Evolutionary conservation across 371 early-diverging fungal genomes (phyloP).

Genomic region (Mortierella sp.): DNA sequence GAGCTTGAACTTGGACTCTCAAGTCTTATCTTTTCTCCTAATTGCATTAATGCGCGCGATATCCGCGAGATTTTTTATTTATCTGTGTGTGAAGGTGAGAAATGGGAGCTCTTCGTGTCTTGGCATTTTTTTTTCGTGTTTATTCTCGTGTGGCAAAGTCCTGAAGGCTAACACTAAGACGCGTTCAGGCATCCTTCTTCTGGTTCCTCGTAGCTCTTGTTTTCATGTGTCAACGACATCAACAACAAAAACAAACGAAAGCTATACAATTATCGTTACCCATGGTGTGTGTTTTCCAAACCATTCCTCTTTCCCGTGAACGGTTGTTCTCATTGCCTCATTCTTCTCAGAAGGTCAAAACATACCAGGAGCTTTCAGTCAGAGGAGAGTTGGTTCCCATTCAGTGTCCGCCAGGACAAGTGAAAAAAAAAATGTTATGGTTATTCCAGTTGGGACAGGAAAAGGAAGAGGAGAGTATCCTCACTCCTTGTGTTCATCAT

Average conservation of each 20-base stretch:
- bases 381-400: neutral
- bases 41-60: slow-evolving; percentile 5
- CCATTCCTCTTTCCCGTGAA: neutral
- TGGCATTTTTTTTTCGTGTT: neutral
- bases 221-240: neutral
- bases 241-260: neutral
- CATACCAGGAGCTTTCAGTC: too few relatives aligned
- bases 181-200: neutral
- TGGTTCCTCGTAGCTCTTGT: neutral
- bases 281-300: neutral
- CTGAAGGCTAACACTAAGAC: neutral
- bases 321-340: neutral
- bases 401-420: neutral
- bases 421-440: neutral
- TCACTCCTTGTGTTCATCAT: neutral
- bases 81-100: neutral
- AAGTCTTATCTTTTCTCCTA: neutral
- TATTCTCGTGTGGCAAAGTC: neutral
- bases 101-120: neutral
- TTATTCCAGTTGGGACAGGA: neutral
- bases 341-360: neutral
- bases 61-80: neutral
- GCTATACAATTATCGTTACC: neutral
- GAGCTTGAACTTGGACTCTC: neutral
- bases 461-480: too few relatives aligned